Evolutionary conservation across 768 basidiomycete genomes (phyloP), one percentile per base, ranked within the genome.

Genomic region (Dentipellis sp.): DNA sequence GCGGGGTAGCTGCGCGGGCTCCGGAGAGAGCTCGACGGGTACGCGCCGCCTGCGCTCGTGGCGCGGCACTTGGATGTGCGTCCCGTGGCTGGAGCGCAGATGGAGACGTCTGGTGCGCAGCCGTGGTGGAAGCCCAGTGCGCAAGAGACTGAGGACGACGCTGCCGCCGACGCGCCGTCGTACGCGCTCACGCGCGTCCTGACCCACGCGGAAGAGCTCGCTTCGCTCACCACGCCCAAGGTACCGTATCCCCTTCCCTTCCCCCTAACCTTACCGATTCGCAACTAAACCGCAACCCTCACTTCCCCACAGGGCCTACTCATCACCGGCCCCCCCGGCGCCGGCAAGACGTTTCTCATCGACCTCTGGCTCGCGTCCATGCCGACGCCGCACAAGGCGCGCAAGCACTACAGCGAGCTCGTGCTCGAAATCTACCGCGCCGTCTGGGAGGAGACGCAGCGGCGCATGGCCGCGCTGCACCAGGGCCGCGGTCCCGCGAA

Each of bases 331-430:
- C 77, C 78, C 9, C 78, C 79, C 6, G 79, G 78, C 17, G 76
- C 76, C 10, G 78, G 78, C 1, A 80, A 79, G 64, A 79, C 76
- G 46, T 74, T 82, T 55, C 66, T 83, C 19, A 72, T 81, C 49
- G 78, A 81, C 62, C 69, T 81, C 12, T 83, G 82, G 76, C 79
- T 74, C 65, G 66, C 75, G n/a, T 67, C 75, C 19, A 60, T 83
- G 1, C 78, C 79, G 1, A 78, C 79, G 0, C 72, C 70, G 11
- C 72, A 76, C 68, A 83, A 83, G 66, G 68, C 72, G 4, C 74
- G 81, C 39, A 77, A 76, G 54, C 82, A 83, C 65, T 83, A 82
- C 65, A 79, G 74, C 64, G 71, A 78, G 54, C 75, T 82, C 58
- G 75, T 81, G 0, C 69, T 84, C 3, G 77, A 76, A 37, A 69